phyloP scores from a whole-genome alignment of 371 early-diverging fungal species.

The Thermomucor indicae-seudaticae region DNA sequence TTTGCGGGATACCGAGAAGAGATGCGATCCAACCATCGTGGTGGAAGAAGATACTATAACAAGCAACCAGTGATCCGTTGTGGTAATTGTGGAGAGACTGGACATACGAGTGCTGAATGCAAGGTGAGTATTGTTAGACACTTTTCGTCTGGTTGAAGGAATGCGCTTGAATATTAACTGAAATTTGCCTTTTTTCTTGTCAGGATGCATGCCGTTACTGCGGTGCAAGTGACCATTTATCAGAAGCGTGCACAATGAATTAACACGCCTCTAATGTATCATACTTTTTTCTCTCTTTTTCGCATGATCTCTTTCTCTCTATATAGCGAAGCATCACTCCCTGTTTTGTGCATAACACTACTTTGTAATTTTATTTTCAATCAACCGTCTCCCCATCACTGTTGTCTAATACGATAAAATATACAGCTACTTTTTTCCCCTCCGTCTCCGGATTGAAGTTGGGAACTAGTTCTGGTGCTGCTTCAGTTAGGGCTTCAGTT shows the following conservation, averaged over 20 bases:
- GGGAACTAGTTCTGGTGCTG: no score
- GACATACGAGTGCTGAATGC: constrained; percentile 49
- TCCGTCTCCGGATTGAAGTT: no score
- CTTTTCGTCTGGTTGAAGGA: neutral
- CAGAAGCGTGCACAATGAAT: constrained; percentile 39
- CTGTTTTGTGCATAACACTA: no score
- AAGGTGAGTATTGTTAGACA: constrained; percentile 19
- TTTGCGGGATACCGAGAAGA: constrained; percentile 16
- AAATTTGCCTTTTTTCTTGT: neutral
- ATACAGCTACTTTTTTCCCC: no score
- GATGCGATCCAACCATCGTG: constrained; percentile 8
- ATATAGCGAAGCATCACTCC: no score
- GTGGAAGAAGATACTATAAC: neutral
- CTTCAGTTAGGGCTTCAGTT: no score
- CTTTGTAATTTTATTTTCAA: no score
- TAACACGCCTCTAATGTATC: no score
- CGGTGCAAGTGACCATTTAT: constrained; percentile 29
- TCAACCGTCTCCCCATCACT: no score
- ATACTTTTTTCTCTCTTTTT: no score
- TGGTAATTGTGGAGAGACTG: constrained; percentile 52
- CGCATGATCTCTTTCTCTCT: no score
- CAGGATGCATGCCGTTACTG: constrained; percentile 40
- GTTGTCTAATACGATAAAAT: no score
- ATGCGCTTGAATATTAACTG: neutral
- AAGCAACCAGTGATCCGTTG: constrained; percentile 22